Evolutionary conservation across 2,329 filamentous ascomycete genomes (phyloP), one percentile per base, ranked within the genome.

Genomic region (Onygena corvina): DNA sequence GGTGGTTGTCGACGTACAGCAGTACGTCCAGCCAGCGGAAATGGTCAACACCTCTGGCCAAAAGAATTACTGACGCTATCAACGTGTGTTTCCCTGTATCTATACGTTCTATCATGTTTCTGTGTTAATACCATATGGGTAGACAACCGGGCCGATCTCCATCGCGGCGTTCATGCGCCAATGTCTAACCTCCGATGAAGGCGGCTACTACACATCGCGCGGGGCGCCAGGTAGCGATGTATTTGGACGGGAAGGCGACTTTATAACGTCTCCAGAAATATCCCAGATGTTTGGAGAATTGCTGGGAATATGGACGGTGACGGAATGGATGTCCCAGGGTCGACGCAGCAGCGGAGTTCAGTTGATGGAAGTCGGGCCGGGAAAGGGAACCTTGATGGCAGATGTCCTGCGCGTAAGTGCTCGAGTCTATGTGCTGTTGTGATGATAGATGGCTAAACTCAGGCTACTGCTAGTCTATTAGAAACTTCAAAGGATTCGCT

Each of bases 151-250:
- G 0, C 90, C 92, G 3, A 81, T 96, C 23, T 86, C 92, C 0
- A 77, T 98, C 53, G 89, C 92, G 3, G 83, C 87, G 47, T 98
- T 89, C 66, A 98, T 98, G 92, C 89, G 92, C 63, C 94, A 96
- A 82, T 95, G 90, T 65, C 78, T 98, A 55, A 98, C 92, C 0
- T 85, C 86, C 8, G 86, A 92, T 53, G 70, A 87, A 33, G 88
- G 87, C 51, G 92, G 92, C 48, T 98, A 98, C 71, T 98, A 98
- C 68, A 96, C 88, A 0, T 79, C 83, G 3, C 78, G 80, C 20
- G 75, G 82, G 52, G 51, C 50, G 20, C 46, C 54, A 33, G 81
- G 76, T 16, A 77, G 81, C 42, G 89, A 95, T 61, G 89, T 90
- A 55, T 98, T 98, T 59, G 92, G 92, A n/a, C 72, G 78, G 49